These are phyloP conservation scores for Aplosporella prunicola DNA, from an alignment of 2,329 filamentous ascomycete species.

Conservation along the genomic window DNA sequence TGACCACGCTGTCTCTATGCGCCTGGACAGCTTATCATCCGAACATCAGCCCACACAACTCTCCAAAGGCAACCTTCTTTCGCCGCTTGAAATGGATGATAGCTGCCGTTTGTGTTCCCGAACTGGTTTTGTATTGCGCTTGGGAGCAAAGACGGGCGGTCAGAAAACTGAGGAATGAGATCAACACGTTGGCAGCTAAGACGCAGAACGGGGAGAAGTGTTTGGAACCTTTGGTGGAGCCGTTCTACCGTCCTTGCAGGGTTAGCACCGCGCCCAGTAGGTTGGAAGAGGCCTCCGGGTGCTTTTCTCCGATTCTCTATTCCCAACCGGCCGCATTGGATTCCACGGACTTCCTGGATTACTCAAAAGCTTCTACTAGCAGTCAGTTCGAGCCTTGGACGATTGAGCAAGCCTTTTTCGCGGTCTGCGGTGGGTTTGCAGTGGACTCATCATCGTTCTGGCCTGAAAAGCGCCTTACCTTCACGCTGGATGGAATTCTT, in stretches of 20 bases:
- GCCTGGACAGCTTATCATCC: conserved; percentile 22
- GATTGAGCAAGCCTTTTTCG: conserved; percentile 16
- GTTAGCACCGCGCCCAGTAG: too few species aligned
- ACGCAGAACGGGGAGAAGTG: too few species aligned
- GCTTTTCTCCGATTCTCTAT: too few species aligned
- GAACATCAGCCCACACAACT: conserved; percentile 13
- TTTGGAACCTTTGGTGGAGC: too few species aligned
- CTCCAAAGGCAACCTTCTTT: neutral
- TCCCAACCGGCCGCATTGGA: too few species aligned
- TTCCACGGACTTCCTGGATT: too few species aligned
- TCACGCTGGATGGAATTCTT: conserved; percentile 14
- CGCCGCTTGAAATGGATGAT: conserved; percentile 16
- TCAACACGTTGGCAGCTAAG: conserved; percentile 10
- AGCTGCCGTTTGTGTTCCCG: conserved; percentile 16
- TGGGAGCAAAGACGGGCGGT: conserved; percentile 19
- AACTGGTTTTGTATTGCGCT: conserved; percentile 17
- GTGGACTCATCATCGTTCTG: conserved; percentile 13
- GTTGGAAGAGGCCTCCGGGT: too few species aligned
- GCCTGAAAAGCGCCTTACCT: conserved; percentile 10
- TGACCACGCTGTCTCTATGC: conserved; percentile 19
- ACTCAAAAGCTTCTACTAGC: too few species aligned
- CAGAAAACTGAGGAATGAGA: conserved; percentile 6
- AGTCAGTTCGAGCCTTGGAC: conserved; percentile 5
- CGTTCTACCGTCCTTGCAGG: too few species aligned
- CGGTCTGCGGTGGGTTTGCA: conserved; percentile 16